Percentiles rank a stretch among this genome's conserved stretches.
These are phyloP conservation scores for Erucastrum elatum DNA, from an alignment of 345 rosid species.

Conservation along the genomic window DNA sequence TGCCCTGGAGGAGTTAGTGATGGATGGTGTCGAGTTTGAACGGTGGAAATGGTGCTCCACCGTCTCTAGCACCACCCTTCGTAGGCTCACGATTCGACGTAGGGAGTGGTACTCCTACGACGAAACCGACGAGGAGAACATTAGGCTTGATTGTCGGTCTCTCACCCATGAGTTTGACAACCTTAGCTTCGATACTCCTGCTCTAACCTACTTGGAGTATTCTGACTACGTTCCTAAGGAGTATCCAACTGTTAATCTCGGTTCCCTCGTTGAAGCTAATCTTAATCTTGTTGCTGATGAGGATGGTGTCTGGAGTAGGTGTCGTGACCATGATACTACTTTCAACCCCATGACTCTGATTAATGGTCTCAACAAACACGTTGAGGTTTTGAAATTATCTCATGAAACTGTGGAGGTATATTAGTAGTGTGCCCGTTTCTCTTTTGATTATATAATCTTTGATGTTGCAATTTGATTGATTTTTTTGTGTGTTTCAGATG, in stretches of 20 bases:
- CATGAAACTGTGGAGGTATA: not conserved
- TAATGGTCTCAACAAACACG: not conserved
- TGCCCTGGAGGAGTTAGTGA: slow-evolving; percentile 9
- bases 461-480: not conserved
- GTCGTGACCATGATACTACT: too few species aligned
- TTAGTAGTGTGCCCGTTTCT: not conserved
- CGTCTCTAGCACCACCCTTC: not conserved
- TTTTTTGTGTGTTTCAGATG: not conserved
- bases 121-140: not conserved
- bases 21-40: not conserved
- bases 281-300: not conserved
- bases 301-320: not conserved
- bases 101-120: not conserved
- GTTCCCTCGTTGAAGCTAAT: not conserved
- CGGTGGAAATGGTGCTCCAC: not conserved
- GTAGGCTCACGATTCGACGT: not conserved
- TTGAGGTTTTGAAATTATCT: not conserved
- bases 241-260: not conserved
- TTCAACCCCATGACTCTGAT: not conserved
- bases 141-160: not conserved
- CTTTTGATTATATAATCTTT: not conserved
- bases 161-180: not conserved
- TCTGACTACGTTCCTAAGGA: not conserved
- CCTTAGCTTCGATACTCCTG: not conserved
- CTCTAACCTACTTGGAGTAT: not conserved